Percentiles rank a stretch among this genome's conserved stretches.
Evolutionary conservation across 179 eudicot species (phyloP).

Genomic region (Heliamphora pulchella): DNA sequence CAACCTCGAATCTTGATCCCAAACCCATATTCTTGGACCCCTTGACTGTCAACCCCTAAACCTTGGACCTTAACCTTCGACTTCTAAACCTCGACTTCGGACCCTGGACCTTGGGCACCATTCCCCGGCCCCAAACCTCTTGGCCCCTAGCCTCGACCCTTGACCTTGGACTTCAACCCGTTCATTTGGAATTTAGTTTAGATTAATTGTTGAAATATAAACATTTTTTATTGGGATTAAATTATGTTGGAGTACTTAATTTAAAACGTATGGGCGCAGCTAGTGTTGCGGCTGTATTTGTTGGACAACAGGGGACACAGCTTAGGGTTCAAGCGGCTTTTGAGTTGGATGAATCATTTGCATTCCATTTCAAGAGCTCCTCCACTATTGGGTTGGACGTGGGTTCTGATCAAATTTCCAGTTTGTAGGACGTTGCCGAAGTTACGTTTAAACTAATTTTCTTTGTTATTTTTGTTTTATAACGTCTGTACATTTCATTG

Average conservation of each 20-base stretch:
- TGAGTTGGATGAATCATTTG: constrained; percentile 54
- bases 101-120: no score
- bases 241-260: constrained; percentile 12
- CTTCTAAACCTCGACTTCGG: no score
- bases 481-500: background rate
- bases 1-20: no score
- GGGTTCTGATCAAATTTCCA: constrained; percentile 44
- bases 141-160: no score
- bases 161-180: no score
- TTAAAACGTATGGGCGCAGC: constrained; percentile 79
- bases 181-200: no score
- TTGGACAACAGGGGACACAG: constrained; percentile 95
- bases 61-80: no score
- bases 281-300: constrained; percentile 87
- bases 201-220: no score
- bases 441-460: background rate
- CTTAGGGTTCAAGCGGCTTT: constrained; percentile 75
- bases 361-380: constrained; percentile 36
- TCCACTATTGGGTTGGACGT: constrained; percentile 36
- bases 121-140: no score
- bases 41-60: no score
- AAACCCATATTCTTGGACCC: no score
- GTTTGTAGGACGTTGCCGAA: constrained; percentile 23
- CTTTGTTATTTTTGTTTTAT: background rate
- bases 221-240: no score